Percentiles rank a stretch among this genome's conserved stretches.
These are phyloP conservation scores for Eruca vesicaria DNA, from an alignment of 441 rosid genomes.

Conservation along the genomic window DNA sequence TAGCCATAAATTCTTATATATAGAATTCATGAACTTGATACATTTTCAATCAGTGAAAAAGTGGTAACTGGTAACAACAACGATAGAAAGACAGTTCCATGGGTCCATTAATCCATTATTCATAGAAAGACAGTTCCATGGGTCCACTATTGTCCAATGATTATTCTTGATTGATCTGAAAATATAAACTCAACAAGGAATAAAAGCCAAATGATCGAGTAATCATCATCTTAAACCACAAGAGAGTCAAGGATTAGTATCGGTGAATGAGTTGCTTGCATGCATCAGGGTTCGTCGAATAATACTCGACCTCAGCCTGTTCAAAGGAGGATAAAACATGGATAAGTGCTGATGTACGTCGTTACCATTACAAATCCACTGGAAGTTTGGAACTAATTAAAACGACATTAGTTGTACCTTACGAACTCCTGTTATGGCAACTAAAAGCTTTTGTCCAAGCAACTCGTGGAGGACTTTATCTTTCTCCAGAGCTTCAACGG, in stretches of 20 bases:
- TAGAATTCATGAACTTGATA: neutral
- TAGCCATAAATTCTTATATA: neutral
- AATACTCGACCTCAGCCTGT: conserved; percentile 80
- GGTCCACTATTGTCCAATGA: neutral
- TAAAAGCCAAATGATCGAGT: neutral
- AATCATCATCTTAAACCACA: neutral
- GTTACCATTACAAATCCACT: neutral
- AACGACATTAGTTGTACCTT: conserved; percentile 51
- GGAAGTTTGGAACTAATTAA: neutral
- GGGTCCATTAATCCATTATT: neutral
- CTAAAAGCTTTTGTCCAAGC: conserved; percentile 72
- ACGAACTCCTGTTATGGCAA: conserved; percentile 75
- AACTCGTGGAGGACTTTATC: conserved; percentile 54
- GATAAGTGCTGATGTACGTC: neutral
- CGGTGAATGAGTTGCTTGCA: conserved; percentile 85
- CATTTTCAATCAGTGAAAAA: neutral
- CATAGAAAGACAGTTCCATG: neutral
- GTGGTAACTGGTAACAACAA: neutral
- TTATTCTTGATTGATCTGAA: neutral
- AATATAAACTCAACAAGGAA: neutral
- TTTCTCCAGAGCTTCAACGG: conserved; percentile 66
- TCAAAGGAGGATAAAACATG: neutral
- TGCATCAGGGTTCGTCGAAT: conserved; percentile 56
- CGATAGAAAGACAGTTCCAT: neutral
- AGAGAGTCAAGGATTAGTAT: conserved; percentile 36